phyloP scores from a whole-genome alignment of 176 grass and related monocot species.

The Cymbopogon citratus region DNA sequence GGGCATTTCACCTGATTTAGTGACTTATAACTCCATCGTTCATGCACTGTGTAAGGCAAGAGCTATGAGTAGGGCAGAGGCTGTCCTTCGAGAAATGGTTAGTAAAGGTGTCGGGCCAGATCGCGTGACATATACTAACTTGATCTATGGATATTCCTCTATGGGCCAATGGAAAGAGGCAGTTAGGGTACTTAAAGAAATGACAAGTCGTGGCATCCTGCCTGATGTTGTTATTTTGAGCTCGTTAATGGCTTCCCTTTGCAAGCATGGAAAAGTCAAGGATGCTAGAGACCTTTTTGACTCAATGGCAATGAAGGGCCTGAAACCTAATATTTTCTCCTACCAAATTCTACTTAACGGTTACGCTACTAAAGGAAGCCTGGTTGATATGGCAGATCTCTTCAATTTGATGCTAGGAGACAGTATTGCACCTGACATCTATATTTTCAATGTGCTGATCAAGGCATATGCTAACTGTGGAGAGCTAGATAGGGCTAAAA shows the following conservation, averaged over 20 bases:
- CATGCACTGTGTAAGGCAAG: slow-evolving; percentile 4
- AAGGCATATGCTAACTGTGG: neutral
- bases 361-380: neutral
- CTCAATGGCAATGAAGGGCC: slow-evolving; percentile 11
- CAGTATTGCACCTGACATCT: neutral
- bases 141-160: neutral
- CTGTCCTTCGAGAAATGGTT: neutral
- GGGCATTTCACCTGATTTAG: neutral
- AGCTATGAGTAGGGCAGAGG: neutral
- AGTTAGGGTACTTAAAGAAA: slow-evolving; percentile 1
- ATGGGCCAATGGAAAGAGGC: neutral
- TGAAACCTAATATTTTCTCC: neutral
- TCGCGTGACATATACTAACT: neutral
- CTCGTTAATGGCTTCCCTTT: slow-evolving; percentile 9
- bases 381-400: neutral
- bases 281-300: slow-evolving; percentile 20
- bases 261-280: slow-evolving; percentile 13
- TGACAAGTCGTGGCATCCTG: neutral
- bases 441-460: slow-evolving; percentile 1
- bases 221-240: neutral
- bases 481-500: neutral
- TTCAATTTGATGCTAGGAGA: neutral
- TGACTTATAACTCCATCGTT: slow-evolving; percentile 16
- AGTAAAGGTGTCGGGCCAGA: neutral
- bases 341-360: neutral